Evolutionary conservation across 805 yeast genomes (phyloP).

Genomic region (Lipomyces starkeyi): DNA sequence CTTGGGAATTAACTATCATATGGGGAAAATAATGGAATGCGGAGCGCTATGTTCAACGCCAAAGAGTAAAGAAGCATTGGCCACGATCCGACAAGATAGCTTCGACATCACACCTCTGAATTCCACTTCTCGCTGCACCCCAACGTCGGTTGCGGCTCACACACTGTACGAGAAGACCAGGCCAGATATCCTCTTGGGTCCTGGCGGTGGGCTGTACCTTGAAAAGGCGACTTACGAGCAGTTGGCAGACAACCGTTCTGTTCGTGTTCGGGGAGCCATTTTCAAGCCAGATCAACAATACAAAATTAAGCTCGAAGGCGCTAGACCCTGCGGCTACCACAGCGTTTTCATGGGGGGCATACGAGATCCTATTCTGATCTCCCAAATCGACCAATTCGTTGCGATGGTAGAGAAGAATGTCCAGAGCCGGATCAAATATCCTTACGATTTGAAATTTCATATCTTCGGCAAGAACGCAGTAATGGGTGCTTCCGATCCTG

Average conservation of each 20-base stretch:
- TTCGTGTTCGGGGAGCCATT: neutral
- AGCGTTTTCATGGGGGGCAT: constrained; percentile 3
- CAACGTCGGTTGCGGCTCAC: neutral
- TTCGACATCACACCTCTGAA: neutral
- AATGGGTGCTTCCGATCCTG: no score
- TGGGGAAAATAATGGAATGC: constrained; percentile 26
- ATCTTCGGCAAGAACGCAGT: no score
- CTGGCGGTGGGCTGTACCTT: neutral
- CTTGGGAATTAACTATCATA: constrained; percentile 11
- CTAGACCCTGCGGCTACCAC: neutral
- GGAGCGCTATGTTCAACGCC: constrained; percentile 15
- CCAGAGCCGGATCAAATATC: neutral
- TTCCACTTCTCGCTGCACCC: neutral
- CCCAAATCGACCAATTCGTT: neutral
- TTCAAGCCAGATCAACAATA: neutral
- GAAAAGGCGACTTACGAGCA: neutral
- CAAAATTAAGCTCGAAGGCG: constrained; percentile 5
- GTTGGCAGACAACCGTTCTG: neutral
- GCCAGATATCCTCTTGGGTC: constrained; percentile 5
- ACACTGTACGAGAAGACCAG: constrained; percentile 8
- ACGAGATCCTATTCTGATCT: constrained; percentile 8
- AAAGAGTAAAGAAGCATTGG: neutral
- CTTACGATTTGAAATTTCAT: no score
- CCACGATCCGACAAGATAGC: neutral
- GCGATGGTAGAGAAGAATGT: no score